These are phyloP conservation scores for Naematelia encephala DNA, from an alignment of 768 basidiomycete genomes.

Conservation along the genomic window DNA sequence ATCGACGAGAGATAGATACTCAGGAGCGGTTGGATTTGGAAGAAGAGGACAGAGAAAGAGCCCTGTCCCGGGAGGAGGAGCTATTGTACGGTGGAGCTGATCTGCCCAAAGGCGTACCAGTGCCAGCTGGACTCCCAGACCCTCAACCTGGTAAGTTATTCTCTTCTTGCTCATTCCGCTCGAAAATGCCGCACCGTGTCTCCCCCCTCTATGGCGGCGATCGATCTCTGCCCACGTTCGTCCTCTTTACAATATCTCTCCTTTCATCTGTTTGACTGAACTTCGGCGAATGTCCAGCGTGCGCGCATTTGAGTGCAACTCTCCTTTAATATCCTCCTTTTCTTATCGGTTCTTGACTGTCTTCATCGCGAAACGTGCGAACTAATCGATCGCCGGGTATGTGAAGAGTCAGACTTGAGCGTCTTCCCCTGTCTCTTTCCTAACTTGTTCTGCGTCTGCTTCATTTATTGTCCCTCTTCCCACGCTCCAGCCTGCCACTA, in stretches of 20 bases:
- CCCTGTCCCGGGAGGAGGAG: slow-evolving; percentile 4
- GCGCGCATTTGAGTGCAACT: too few relatives aligned
- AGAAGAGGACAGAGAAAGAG: slow-evolving; percentile 37
- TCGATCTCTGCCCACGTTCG: not conserved
- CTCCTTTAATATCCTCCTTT: too few relatives aligned
- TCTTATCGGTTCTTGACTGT: too few relatives aligned
- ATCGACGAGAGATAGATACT: slow-evolving; percentile 30
- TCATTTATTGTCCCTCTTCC: not conserved
- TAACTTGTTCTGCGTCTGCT: not conserved
- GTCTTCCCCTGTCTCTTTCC: not conserved
- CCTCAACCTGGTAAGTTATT: slow-evolving; percentile 2
- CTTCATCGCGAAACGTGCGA: too few relatives aligned
- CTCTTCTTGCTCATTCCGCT: not conserved
- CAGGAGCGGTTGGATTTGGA: slow-evolving; percentile 41
- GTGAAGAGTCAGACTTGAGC: too few relatives aligned
- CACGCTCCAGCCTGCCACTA: slow-evolving; percentile 1
- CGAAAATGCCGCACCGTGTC: not conserved
- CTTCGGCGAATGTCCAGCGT: too few relatives aligned
- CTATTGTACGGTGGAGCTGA: slow-evolving; percentile 1
- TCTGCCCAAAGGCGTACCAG: slow-evolving; percentile 1
- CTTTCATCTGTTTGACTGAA: too few relatives aligned
- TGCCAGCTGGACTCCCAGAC: not conserved
- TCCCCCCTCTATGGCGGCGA: too few relatives aligned
- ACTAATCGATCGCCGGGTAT: too few relatives aligned
- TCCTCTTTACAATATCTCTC: too few relatives aligned